Conservation (phyloP, 352 stramenopile genomes). For the Globisporangium acanthophoron region DNA sequence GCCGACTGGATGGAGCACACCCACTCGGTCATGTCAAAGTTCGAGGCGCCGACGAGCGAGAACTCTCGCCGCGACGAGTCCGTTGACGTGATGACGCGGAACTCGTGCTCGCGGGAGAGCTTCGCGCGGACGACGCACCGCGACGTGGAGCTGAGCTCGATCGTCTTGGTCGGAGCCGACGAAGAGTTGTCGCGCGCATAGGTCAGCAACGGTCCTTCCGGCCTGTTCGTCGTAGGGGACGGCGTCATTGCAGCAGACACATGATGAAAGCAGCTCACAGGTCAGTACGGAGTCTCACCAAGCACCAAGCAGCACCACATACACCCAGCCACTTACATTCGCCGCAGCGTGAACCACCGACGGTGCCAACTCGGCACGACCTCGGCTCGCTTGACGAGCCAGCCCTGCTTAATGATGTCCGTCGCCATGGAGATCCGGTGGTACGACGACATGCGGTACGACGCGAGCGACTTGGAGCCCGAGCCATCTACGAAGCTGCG, state of each 20-base stretch:
- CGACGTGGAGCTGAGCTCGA: slow-evolving; percentile 73
- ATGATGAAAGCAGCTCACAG: not conserved
- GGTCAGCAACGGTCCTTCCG: slow-evolving; percentile 69
- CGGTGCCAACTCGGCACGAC: slow-evolving; percentile 77
- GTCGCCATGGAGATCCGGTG: slow-evolving; percentile 42
- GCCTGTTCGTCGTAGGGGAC: slow-evolving; percentile 13
- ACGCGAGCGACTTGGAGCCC: slow-evolving; percentile 51
- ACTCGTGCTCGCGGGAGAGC: slow-evolving; percentile 61
- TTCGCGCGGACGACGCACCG: slow-evolving; percentile 59
- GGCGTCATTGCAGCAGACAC: not conserved
- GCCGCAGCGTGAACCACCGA: slow-evolving; percentile 74
- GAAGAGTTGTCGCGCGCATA: slow-evolving; percentile 67
- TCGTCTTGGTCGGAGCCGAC: slow-evolving; percentile 49
- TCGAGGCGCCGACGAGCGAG: slow-evolving; percentile 52
- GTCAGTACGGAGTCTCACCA: not conserved
- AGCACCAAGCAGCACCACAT: not conserved
- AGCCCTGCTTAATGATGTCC: slow-evolving; percentile 57
- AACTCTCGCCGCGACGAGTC: slow-evolving; percentile 65
- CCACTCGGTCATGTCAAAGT: slow-evolving; percentile 82
- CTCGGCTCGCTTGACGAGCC: slow-evolving; percentile 73
- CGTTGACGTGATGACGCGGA: slow-evolving; percentile 70
- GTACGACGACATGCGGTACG: slow-evolving; percentile 63
- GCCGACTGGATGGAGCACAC: slow-evolving; percentile 72
- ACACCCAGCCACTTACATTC: slow-evolving; percentile 33
- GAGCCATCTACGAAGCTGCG: slow-evolving; percentile 55